Base-by-base conservation (phyloP, 352 stramenopile genomes). In the Globisporangium alternatum region DNA sequence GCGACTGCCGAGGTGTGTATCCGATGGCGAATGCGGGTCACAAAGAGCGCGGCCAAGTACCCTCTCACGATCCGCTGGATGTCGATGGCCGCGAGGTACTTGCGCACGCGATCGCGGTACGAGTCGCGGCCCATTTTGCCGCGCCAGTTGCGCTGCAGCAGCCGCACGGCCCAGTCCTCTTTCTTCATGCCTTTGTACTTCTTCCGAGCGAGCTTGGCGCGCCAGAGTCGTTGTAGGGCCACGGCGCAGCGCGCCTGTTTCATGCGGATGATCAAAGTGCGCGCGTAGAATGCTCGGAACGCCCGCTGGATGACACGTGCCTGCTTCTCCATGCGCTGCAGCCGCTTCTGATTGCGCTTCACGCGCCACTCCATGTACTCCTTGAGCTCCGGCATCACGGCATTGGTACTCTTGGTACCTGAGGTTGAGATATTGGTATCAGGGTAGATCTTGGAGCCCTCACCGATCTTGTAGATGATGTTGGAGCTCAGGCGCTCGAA, bases 311-410 rank as follows among this genome's bases (percentile, higher is more conserved):
- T 97, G 15, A 90, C 69, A 3, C 67, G 66, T 5, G 93, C 93
- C 56, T 95, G 90, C 4, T 68, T 69, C 31, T 96, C 74, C 71
- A 98, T 86, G 33, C 88, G 83, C 49, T 90, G 73, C 13, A 98
- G 82, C 12, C 93, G 80, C 78, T 98, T 98, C 56, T 95, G 84
- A 67, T 98, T 98, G 25, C 95, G 80, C 69, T 95, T 90, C 30
- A 98, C 83, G 52, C 96, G 81, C 95, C 96, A 99, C 10, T 76
- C 76, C 96, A 99, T 99, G 84, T 98, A 98, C 71, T 99, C 96
- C 45, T 94, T 93, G 28, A 98, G 88, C 68, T 97, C 88, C 22
- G 84, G 81, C n/a, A 89, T 56, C 0, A 65, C 61, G 2, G 54
- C 30, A 17, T 57, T 21, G 19, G 43, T 48, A 22, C 43, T 22